Conservation (phyloP, 148 eudicot genomes). For the Silene conica region DNA sequence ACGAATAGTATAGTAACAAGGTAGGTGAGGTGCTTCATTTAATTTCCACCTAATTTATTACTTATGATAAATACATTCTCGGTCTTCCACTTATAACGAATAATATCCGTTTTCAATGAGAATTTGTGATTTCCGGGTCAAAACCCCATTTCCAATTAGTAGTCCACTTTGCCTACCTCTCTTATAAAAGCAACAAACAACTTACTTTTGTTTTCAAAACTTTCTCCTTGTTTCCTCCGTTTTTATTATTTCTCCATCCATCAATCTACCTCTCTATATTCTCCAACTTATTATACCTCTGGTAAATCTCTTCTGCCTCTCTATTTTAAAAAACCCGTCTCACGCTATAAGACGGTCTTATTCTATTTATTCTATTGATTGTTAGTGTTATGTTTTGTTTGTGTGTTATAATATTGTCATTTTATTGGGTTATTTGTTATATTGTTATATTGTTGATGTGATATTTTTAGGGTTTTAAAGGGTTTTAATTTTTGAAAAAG, state of each 20-base stretch:
- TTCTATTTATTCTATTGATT: background rate
- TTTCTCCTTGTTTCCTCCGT: conserved; percentile 11
- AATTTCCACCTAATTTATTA: too few species aligned
- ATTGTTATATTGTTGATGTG: background rate
- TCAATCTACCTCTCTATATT: background rate
- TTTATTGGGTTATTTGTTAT: background rate
- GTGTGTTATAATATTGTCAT: background rate
- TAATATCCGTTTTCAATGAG: too few species aligned
- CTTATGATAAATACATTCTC: too few species aligned
- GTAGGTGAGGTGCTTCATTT: too few species aligned
- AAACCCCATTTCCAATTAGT: too few species aligned
- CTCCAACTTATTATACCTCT: background rate
- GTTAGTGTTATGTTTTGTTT: background rate
- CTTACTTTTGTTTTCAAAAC: background rate
- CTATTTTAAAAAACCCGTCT: background rate
- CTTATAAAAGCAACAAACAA: background rate
- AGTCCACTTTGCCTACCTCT: too few species aligned
- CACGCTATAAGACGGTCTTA: too few species aligned
- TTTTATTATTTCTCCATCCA: background rate
- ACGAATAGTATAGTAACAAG: too few species aligned
- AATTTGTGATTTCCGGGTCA: too few species aligned
- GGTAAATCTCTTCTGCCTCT: background rate
- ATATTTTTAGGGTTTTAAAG: background rate
- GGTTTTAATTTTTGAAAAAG: background rate
- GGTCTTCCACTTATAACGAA: too few species aligned